Evolutionary conservation across 2,329 filamentous ascomycete species (phyloP).

Genomic region (Rhynchosporium agropyri): DNA sequence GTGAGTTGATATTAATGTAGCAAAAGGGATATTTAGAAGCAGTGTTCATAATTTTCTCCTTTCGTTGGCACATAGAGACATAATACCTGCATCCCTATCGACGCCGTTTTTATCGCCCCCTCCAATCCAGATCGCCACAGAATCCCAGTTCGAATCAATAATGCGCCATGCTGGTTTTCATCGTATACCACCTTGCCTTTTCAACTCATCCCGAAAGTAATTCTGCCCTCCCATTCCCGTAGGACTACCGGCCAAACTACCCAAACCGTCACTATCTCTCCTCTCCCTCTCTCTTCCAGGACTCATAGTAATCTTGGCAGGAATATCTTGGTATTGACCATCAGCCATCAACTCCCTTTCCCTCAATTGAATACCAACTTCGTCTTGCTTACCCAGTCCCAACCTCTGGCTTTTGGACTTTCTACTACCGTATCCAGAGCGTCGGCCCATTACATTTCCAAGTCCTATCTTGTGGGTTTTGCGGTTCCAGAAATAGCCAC

Average conservation of each 20-base stretch:
- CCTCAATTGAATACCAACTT: constrained; percentile 32
- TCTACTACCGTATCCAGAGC: constrained; percentile 37
- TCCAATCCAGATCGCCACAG: not conserved
- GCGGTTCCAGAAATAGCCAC: constrained; percentile 36
- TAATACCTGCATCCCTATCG: not conserved
- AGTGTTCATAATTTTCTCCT: not conserved
- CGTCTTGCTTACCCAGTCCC: constrained; percentile 31
- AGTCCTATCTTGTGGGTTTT: constrained; percentile 38
- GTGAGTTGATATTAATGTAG: not conserved
- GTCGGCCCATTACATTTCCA: constrained; percentile 40
- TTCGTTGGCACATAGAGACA: not conserved
- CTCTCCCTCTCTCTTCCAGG: constrained; percentile 24
- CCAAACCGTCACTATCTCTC: constrained; percentile 31
- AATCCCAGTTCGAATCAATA: too few species aligned
- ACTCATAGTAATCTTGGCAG: constrained; percentile 12
- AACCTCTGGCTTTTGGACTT: constrained; percentile 39
- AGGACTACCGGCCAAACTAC: constrained; percentile 35
- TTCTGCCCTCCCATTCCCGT: constrained; percentile 27
- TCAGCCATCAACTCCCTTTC: constrained; percentile 33
- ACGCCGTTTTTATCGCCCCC: not conserved
- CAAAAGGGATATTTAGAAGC: not conserved
- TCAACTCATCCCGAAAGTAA: constrained; percentile 32
- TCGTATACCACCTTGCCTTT: constrained; percentile 14
- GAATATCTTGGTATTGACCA: constrained; percentile 33
- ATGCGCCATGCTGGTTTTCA: constrained; percentile 31